These are phyloP conservation scores for Dichomitus squalens DNA, from an alignment of 1,284 basidiomycete genomes.

Conservation along the genomic window DNA sequence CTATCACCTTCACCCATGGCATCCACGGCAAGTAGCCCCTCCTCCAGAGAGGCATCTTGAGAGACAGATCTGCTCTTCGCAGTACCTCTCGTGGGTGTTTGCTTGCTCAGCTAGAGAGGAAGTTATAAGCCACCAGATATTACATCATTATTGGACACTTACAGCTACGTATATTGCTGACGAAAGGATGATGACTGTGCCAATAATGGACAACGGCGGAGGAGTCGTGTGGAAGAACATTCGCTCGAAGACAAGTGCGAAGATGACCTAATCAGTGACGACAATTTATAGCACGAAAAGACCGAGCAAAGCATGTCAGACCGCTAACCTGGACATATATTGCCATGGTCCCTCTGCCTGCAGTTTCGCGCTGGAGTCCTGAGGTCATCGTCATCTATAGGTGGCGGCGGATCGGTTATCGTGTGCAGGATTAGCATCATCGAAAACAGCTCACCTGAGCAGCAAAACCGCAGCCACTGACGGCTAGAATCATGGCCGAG, in stretches of 20 bases:
- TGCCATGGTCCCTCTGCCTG: constrained; percentile 59
- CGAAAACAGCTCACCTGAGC: constrained; percentile 47
- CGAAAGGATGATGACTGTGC: constrained; percentile 56
- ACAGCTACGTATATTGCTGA: constrained; percentile 64
- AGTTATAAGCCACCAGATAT: neutral
- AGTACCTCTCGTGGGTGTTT: neutral
- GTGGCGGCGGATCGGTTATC: neutral
- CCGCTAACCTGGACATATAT: constrained; percentile 59
- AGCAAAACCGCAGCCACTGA: constrained; percentile 59
- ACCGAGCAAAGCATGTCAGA: neutral
- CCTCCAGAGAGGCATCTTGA: constrained; percentile 7
- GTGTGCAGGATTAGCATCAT: neutral
- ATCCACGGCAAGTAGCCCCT: constrained; percentile 8
- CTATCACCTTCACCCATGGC: neutral
- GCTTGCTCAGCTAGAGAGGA: constrained; percentile 12
- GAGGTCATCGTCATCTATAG: constrained; percentile 54
- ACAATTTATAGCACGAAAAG: too few relatives aligned
- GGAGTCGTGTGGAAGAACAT: constrained; percentile 59
- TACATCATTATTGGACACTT: constrained; percentile 23
- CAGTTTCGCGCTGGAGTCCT: constrained; percentile 66
- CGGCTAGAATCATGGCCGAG: constrained; percentile 44
- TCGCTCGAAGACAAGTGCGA: constrained; percentile 58
- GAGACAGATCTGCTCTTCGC: neutral
- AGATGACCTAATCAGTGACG: constrained; percentile 68
- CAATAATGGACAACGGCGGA: constrained; percentile 51